Evolutionary conservation across 73 alveolate genomes (phyloP).

Genomic region (Paraurostyla sp.): DNA sequence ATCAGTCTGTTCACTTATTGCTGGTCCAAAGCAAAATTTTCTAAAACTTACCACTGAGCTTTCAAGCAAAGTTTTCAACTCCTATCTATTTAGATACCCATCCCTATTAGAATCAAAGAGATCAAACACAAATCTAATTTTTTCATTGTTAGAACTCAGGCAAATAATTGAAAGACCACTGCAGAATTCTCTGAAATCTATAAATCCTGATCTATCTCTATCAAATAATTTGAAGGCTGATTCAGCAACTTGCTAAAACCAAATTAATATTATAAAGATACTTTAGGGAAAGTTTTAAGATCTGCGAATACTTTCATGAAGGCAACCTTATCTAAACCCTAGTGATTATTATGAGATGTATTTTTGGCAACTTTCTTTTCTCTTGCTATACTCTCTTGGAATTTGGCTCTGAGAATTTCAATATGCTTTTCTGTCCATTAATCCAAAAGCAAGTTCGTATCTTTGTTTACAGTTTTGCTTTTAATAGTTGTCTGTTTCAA

Average conservation of each 20-base stretch:
- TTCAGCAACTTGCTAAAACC: slow-evolving; percentile 63
- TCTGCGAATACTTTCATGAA: slow-evolving; percentile 68
- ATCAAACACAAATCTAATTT: slow-evolving; percentile 63
- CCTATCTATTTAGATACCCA: slow-evolving; percentile 53
- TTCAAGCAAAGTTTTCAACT: slow-evolving; percentile 56
- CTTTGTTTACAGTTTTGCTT: neutral
- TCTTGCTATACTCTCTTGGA: slow-evolving; percentile 35
- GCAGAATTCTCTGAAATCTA: slow-evolving; percentile 75
- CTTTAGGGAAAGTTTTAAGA: slow-evolving; percentile 63
- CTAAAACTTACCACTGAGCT: slow-evolving; percentile 66
- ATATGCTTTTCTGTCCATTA: slow-evolving; percentile 65
- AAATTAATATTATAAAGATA: neutral
- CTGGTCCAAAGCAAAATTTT: slow-evolving; percentile 71
- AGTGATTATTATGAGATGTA: too few species aligned
- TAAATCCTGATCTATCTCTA: slow-evolving; percentile 58
- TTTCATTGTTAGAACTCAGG: slow-evolving; percentile 56
- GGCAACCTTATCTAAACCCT: slow-evolving; percentile 61
- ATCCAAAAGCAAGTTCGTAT: slow-evolving; percentile 33
- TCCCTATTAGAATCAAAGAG: slow-evolving; percentile 69
- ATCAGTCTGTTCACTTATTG: slow-evolving; percentile 47
- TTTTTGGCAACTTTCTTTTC: neutral
- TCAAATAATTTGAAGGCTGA: slow-evolving; percentile 65
- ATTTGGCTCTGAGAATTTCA: slow-evolving; percentile 46
- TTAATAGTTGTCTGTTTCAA: neutral
- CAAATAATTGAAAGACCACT: slow-evolving; percentile 71